Conservation (phyloP, 1,139 yeast species). For the Sugiyamaella neomexicana region DNA sequence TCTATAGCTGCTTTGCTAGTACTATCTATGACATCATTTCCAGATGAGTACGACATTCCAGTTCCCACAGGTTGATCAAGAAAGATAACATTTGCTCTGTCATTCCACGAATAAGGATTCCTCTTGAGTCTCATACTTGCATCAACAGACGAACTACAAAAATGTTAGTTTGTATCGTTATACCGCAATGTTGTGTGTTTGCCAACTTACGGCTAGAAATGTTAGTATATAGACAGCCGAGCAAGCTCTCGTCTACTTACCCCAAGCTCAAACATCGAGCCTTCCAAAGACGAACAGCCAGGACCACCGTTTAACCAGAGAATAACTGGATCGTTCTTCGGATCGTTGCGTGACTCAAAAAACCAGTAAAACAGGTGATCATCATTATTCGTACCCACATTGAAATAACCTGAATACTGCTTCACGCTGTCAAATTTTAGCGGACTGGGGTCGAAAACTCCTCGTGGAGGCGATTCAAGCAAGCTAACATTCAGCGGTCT, state of each 20-base stretch:
- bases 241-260: conserved; percentile 3
- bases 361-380: conserved; percentile 84
- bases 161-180: not conserved
- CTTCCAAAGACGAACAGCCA: conserved; percentile 56
- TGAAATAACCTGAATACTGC: conserved; percentile 70
- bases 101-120: conserved; percentile 70
- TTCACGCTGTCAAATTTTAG: conserved; percentile 40
- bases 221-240: not conserved
- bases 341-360: conserved; percentile 69
- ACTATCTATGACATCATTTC: conserved; percentile 19
- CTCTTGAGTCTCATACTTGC: conserved; percentile 50
- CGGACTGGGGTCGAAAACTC: conserved; percentile 26
- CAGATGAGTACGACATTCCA: conserved; percentile 63
- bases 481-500: not conserved
- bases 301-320: conserved; percentile 80
- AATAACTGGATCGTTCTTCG: conserved; percentile 59
- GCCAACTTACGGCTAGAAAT: conserved; percentile 7
- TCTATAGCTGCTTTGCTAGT: conserved; percentile 84
- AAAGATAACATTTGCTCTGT: conserved; percentile 65
- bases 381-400: conserved; percentile 68
- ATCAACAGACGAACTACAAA: conserved; percentile 28
- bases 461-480: not conserved
- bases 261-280: conserved; percentile 30
- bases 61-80: conserved; percentile 74
- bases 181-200: not conserved